phyloP scores from a whole-genome alignment of 352 stramenopile species.

The Pythium brachiatum region DNA sequence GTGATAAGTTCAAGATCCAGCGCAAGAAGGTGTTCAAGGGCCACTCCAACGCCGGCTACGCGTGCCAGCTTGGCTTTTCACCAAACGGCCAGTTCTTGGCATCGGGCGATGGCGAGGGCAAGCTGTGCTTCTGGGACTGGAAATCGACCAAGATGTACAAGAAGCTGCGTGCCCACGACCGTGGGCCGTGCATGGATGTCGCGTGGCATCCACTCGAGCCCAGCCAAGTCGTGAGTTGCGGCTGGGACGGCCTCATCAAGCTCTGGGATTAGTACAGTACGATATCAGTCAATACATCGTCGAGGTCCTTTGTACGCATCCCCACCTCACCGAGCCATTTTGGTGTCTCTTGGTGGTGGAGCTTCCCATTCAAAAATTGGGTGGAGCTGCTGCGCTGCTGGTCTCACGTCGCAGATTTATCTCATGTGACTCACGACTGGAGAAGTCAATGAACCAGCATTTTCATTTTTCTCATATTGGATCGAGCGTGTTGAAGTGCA shows the following conservation, averaged over 20 bases:
- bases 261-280: conserved; percentile 94
- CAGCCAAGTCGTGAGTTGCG: conserved; percentile 95
- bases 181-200: conserved; percentile 92
- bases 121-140: conserved; percentile 99
- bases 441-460: no score
- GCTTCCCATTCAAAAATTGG: no score
- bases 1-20: conserved; percentile 94
- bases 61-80: conserved; percentile 94
- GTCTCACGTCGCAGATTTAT: no score
- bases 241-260: conserved; percentile 99
- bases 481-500: no score
- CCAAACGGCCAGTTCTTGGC: conserved; percentile 94
- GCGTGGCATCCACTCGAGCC: conserved; percentile 98
- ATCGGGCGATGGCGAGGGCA: conserved; percentile 96
- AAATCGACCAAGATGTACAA: conserved; percentile 93
- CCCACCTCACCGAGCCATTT: no score
- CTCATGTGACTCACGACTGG: no score
- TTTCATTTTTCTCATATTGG: no score
- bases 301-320: not conserved
- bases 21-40: conserved; percentile 94
- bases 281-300: not conserved
- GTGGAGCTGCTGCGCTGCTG: no score
- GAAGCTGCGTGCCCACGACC: conserved; percentile 90
- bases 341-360: no score
- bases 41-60: conserved; percentile 94